Percentiles rank a stretch among this genome's conserved stretches.
These are phyloP conservation scores for Solidago caesia DNA, from an alignment of 129 eudicot genomes.

Conservation along the genomic window DNA sequence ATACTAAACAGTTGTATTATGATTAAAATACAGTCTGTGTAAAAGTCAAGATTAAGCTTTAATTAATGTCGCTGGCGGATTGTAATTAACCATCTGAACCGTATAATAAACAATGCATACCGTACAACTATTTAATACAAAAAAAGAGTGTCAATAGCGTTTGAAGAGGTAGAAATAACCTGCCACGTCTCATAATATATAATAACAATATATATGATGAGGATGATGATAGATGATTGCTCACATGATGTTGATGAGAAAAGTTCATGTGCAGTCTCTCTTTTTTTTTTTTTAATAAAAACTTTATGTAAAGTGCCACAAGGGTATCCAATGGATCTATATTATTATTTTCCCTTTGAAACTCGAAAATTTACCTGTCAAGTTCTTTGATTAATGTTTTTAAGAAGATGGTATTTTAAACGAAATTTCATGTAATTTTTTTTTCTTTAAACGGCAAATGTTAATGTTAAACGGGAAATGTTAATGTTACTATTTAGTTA, in stretches of 20 bases:
- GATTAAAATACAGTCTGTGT: background rate
- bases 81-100: background rate
- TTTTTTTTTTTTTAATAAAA: slow-evolving; percentile 3
- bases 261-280: slow-evolving; percentile 24
- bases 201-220: too few species aligned
- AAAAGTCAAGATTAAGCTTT: slow-evolving; percentile 8
- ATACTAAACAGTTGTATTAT: slow-evolving; percentile 23
- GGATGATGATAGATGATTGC: slow-evolving; percentile 26
- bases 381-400: background rate
- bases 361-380: background rate
- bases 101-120: too few species aligned
- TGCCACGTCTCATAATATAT: slow-evolving; percentile 6
- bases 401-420: too few species aligned
- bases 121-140: too few species aligned
- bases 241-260: slow-evolving; percentile 33
- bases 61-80: slow-evolving; percentile 10
- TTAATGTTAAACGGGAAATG: too few species aligned
- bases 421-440: too few species aligned
- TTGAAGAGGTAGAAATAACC: too few species aligned
- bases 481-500: too few species aligned
- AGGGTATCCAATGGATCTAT: slow-evolving; percentile 27
- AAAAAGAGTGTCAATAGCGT: too few species aligned
- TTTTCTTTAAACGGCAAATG: too few species aligned
- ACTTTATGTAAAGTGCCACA: slow-evolving; percentile 26
- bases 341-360: background rate